Evolutionary conservation across 2,329 filamentous ascomycete species (phyloP), one percentile per base, ranked within the genome.

Genomic region (Thelonectria olida): DNA sequence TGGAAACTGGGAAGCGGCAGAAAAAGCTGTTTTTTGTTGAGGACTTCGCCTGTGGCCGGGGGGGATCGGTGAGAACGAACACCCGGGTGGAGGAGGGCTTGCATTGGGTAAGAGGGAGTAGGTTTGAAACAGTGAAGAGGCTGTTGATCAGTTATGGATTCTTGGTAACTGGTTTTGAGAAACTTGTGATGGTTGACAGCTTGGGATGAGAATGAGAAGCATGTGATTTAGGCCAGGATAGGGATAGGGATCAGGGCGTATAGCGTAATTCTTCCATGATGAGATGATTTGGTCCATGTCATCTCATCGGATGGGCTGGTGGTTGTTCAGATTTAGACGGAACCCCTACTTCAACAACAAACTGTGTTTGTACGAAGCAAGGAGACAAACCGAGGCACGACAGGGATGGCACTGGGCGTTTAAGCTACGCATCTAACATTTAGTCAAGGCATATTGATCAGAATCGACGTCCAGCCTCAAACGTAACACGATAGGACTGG

Each of bases 21-120:
- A 31, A 47, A n/a, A n/a, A n/a, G n/a, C n/a, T n/a, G 22, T 48
- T 52, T 61, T 41, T 61, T 61, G 58, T 61, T 61, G 58, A 61
- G 58, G 58, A 53, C 31, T 31, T 53, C 38, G 48, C 58, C 58
- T 25, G 19, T 31, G n/a, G 4, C 19, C 27, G 50, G 44, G 22
- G n/a, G n/a, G n/a, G n/a, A n/a, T 54, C 51, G 57, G 57, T 60
- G 57, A 60, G 50, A 38, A 50, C 20, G 44, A 25, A 10, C 17
- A 10, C 5, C 38, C 36, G n/a, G 34, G 36, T 31, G 28, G 28
- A 31, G 28, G 28, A 31, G 28, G 28, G 28, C 28, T 31, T 31
- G 28, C 49, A 48, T 48, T 39, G 27, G 27, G 27, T 28, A 28
- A 20, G 48, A 34, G 48, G 34, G 28, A 28, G 48, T 36, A 31